A percentile compares a stretch with the other conserved stretches of the same genome.
Conservation (phyloP, 2,329 filamentous ascomycete genomes). For the Thielaviopsis punctulata region DNA sequence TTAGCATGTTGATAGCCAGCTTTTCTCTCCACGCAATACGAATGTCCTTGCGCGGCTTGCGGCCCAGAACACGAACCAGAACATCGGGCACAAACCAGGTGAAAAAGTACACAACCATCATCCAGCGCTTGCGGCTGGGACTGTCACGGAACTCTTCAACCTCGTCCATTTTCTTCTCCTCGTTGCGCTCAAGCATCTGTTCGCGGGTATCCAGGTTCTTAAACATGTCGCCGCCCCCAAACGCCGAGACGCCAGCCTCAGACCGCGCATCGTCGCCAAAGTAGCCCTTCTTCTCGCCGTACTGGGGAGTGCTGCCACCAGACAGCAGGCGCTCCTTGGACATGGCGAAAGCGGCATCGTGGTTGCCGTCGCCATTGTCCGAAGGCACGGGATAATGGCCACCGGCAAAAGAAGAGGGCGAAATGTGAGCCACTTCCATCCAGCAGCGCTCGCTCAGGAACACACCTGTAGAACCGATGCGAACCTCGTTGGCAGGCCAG, state of each 20-base stretch:
- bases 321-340: slow-evolving; percentile 44
- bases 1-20: slow-evolving; percentile 91
- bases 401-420: slow-evolving; percentile 27
- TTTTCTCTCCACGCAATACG: slow-evolving; percentile 93
- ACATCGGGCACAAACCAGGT: slow-evolving; percentile 86
- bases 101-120: slow-evolving; percentile 64
- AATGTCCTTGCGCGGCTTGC: slow-evolving; percentile 84
- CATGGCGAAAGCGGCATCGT: slow-evolving; percentile 40
- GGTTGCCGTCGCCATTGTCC: slow-evolving; percentile 44
- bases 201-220: slow-evolving; percentile 86
- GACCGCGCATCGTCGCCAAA: slow-evolving; percentile 78
- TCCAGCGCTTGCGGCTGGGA: slow-evolving; percentile 73
- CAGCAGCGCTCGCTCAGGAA: slow-evolving; percentile 94
- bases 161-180: slow-evolving; percentile 76
- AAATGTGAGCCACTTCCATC: slow-evolving; percentile 70
- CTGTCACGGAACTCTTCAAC: slow-evolving; percentile 72
- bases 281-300: slow-evolving; percentile 66
- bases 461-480: slow-evolving; percentile 78
- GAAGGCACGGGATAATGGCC: slow-evolving; percentile 35
- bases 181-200: slow-evolving; percentile 88
- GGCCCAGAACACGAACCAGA: slow-evolving; percentile 54
- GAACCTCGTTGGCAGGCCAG: slow-evolving; percentile 84
- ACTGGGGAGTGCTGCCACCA: slow-evolving; percentile 36
- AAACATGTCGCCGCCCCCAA: slow-evolving; percentile 93
- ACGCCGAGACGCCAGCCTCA: slow-evolving; percentile 79